Evolutionary conservation across 345 rosid species (phyloP).

Genomic region (Kandelia obovata): DNA sequence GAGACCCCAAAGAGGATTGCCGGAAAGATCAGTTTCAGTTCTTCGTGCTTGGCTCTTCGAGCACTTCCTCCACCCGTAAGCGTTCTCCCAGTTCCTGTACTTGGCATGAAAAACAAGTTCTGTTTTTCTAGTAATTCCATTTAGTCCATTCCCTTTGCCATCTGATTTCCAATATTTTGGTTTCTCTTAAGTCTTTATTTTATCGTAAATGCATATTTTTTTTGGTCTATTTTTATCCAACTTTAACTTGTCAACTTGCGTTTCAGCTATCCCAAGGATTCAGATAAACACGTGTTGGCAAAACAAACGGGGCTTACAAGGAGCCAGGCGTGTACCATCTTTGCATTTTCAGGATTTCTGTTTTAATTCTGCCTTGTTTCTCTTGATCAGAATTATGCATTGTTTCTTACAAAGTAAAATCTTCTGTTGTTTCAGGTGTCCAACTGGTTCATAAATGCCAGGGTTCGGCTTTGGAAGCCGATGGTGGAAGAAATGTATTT

Average conservation of each 20-base stretch:
- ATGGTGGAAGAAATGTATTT: conserved; percentile 98
- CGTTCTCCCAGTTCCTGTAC: no score
- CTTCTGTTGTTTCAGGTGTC: conserved; percentile 54
- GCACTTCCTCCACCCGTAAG: conserved; percentile 98
- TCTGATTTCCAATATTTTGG: no score
- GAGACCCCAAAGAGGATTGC: conserved; percentile 99
- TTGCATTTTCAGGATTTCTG: not conserved
- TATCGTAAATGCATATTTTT: not conserved
- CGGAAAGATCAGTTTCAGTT: conserved; percentile 89
- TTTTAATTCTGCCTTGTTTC: not conserved
- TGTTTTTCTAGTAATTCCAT: no score
- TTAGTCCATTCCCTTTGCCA: no score
- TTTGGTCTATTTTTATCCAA: not conserved
- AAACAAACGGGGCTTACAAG: conserved; percentile 95
- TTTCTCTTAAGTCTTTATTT: not conserved
- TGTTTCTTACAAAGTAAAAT: not conserved
- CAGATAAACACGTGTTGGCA: conserved; percentile 87
- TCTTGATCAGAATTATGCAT: not conserved
- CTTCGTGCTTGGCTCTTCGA: conserved; percentile 99
- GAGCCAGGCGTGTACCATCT: conserved; percentile 56
- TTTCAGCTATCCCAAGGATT: conserved; percentile 89
- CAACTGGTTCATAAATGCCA: conserved; percentile 97
- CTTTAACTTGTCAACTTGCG: not conserved
- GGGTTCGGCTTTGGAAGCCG: conserved; percentile 98
- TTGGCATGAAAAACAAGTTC: no score